Conservation (phyloP, 306 rosid genomes). For the Rosa chinensis region DNA sequence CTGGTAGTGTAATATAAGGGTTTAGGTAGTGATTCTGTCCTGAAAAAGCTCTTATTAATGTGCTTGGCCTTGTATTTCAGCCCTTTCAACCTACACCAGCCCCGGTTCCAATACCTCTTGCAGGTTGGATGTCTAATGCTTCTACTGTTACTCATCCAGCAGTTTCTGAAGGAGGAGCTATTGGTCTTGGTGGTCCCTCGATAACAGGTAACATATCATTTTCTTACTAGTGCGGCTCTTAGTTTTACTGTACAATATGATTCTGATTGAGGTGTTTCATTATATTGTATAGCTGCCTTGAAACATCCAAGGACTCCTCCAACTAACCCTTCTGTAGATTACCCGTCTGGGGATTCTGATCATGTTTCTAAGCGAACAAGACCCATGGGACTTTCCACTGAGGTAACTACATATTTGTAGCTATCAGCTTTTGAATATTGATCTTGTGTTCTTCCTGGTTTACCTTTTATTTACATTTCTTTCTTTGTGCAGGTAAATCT, state of each 20-base stretch:
- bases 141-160: constrained; percentile 83
- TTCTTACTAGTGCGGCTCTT: constrained; percentile 21
- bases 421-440: background rate
- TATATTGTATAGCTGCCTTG: constrained; percentile 68
- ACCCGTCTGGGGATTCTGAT: constrained; percentile 91
- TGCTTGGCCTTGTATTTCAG: constrained; percentile 44
- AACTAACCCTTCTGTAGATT: constrained; percentile 82
- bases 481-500: constrained; percentile 71
- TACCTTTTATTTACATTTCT: constrained; percentile 8
- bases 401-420: constrained; percentile 47
- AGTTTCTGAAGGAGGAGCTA: constrained; percentile 88
- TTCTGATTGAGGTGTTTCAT: constrained; percentile 28
- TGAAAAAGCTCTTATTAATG: constrained; percentile 17
- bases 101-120: constrained; percentile 80
- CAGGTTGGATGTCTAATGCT: constrained; percentile 99
- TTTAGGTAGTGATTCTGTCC: constrained; percentile 16
- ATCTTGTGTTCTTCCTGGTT: background rate
- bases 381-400: constrained; percentile 82
- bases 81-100: constrained; percentile 92
- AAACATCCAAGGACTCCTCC: constrained; percentile 98
- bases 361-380: constrained; percentile 88
- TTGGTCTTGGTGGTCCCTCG: constrained; percentile 95
- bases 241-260: constrained; percentile 9
- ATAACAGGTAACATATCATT: constrained; percentile 63
- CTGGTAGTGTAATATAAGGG: background rate